Evolutionary conservation across 75 land plant genomes (phyloP), one percentile per base, ranked within the genome.

Genomic region (Selaginella tamariscina): DNA sequence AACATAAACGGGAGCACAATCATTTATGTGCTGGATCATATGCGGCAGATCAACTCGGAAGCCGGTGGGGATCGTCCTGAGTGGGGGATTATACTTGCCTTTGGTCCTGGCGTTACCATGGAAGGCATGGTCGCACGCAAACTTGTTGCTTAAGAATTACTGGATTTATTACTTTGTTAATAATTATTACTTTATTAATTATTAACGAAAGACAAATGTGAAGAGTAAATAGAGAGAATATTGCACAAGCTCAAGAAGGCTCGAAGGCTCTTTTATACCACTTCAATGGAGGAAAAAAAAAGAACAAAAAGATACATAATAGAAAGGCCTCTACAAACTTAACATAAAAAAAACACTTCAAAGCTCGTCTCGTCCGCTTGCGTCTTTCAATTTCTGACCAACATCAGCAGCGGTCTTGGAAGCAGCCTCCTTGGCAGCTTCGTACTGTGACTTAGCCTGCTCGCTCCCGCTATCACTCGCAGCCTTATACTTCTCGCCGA

Each of bases 11-110:
- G 99, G 71, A 95, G 84, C 70, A 91, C 99, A 0, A 88, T 88
- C 66, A 84, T 91, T 24, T 95, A 95, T 68, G 99, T 95, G 60
- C 67, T 95, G 80, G 99, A 95, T 60, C 77, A 91, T 74, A 81
- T 95, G 87, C 66, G 87, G 0, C 85, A 84, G 67, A 82, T 82
- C 55, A 77, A 80, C 63, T 26, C 24, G 31, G 64, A 27, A 55
- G 65, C 54, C 1, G 68, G 31, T 8, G 62, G 68, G 11, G 62
- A 39, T 54, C 74, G 70, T 0, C 49, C 67, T 32, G 97, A 95
- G 54, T 95, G 96, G 99, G 99, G 99, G 1, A 63, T 95, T 56
- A 83, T 95, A n/a, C 73, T 95, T 30, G 99, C 99, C 13, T 95
- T 95, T 68, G 99, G 99, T 1, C 99, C 99, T 24, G 99, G 99